Conservation (phyloP, 345 rosid genomes). For the Bruguiera sexangula region DNA sequence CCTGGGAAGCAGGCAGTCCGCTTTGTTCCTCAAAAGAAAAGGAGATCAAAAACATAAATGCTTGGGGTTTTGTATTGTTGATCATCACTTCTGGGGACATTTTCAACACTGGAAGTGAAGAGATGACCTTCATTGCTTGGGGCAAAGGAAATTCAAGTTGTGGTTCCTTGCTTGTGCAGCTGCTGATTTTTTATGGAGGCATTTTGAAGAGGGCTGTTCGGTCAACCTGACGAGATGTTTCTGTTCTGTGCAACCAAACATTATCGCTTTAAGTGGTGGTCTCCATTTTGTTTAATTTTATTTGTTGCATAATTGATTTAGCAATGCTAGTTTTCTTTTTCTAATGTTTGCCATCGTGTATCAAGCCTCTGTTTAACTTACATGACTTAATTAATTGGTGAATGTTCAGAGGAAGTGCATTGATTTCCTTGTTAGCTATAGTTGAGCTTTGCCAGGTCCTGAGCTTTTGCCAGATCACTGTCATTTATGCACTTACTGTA, state of each 20-base stretch:
- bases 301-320: constrained; percentile 4
- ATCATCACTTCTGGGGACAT: constrained; percentile 14
- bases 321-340: constrained; percentile 1
- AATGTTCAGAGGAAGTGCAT: background rate
- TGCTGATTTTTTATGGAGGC: constrained; percentile 4
- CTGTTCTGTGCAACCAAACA: constrained; percentile 9
- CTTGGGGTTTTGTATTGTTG: constrained; percentile 1
- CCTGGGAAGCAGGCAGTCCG: constrained; percentile 86
- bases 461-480: background rate
- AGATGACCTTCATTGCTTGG: constrained; percentile 13
- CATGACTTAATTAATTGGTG: background rate
- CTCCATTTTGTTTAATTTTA: background rate
- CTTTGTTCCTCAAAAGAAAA: constrained; percentile 79
- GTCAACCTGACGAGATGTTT: constrained; percentile 7
- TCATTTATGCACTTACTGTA: background rate
- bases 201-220: constrained; percentile 2
- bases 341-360: constrained; percentile 4
- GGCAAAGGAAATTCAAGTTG: background rate
- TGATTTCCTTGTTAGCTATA: constrained; percentile 1
- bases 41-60: constrained; percentile 53
- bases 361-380: background rate
- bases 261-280: background rate
- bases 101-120: constrained; percentile 18
- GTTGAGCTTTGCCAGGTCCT: background rate
- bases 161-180: background rate